A percentile compares a stretch with the other conserved stretches of the same genome.
phyloP scores from a whole-genome alignment of 148 eudicot genomes.

The Spergularia marina region DNA sequence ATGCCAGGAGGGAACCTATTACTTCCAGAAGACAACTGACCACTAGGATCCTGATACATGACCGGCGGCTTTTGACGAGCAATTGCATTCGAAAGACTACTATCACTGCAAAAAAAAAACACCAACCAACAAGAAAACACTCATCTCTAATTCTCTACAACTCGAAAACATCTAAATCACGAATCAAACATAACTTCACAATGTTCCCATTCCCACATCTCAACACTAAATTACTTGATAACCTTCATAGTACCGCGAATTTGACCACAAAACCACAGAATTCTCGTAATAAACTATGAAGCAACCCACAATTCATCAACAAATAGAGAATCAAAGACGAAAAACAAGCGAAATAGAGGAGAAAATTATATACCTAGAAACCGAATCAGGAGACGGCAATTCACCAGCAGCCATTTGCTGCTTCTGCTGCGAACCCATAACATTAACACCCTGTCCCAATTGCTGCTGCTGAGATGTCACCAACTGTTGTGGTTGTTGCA shows the following conservation, averaged over 20 bases:
- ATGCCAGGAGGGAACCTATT: constrained; percentile 34
- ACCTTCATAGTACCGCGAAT: not conserved
- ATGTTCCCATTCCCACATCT: not conserved
- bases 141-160: not conserved
- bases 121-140: constrained; percentile 12
- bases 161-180: not conserved
- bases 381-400: constrained; percentile 74
- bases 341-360: not conserved
- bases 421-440: constrained; percentile 34
- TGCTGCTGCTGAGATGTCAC: constrained; percentile 23
- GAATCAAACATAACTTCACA: not conserved
- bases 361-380: constrained; percentile 55
- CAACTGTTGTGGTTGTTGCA: constrained; percentile 17
- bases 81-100: constrained; percentile 53
- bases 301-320: not conserved
- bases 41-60: constrained; percentile 55
- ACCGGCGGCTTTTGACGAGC: constrained; percentile 53
- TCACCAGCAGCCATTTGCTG: constrained; percentile 39
- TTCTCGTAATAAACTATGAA: not conserved
- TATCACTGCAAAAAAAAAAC: constrained; percentile 60
- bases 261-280: not conserved
- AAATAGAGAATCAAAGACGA: not conserved
- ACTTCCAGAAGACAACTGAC: constrained; percentile 47
- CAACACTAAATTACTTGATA: not conserved
- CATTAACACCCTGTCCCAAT: constrained; percentile 16